Conservation (phyloP, 495 filamentous ascomycete genomes). For the Hamigera avellanea region DNA sequence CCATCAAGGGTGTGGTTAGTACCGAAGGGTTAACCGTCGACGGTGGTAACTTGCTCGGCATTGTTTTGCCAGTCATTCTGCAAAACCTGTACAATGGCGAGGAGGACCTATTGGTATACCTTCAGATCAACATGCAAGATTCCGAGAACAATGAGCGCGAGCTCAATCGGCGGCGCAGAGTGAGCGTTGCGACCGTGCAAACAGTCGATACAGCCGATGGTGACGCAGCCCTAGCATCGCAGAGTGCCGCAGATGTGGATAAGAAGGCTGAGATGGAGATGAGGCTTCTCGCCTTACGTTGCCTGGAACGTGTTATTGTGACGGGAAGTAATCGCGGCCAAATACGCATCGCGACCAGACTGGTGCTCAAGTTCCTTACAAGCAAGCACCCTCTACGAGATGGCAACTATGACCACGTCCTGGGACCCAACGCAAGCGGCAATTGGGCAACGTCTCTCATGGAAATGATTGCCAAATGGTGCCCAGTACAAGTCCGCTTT, state of each 20-base stretch:
- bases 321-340: slow-evolving; percentile 62
- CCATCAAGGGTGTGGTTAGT: slow-evolving; percentile 64
- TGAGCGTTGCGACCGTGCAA: slow-evolving; percentile 67
- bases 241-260: slow-evolving; percentile 71
- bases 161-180: slow-evolving; percentile 44
- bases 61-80: slow-evolving; percentile 71
- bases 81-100: slow-evolving; percentile 73
- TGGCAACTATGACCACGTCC: slow-evolving; percentile 13
- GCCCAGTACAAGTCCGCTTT: slow-evolving; percentile 84
- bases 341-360: slow-evolving; percentile 57
- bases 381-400: slow-evolving; percentile 34
- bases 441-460: slow-evolving; percentile 75
- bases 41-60: slow-evolving; percentile 58
- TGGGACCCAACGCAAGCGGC: slow-evolving; percentile 20
- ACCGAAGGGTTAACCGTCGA: slow-evolving; percentile 67
- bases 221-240: slow-evolving; percentile 59
- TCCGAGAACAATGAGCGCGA: slow-evolving; percentile 57
- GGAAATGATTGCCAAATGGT: slow-evolving; percentile 66
- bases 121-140: slow-evolving; percentile 49
- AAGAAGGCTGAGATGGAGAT: slow-evolving; percentile 76
- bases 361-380: slow-evolving; percentile 60
- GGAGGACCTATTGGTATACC: slow-evolving; percentile 49
- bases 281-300: slow-evolving; percentile 69
- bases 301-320: slow-evolving; percentile 67
- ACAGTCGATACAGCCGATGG: slow-evolving; percentile 56